These are phyloP conservation scores for Vigna reflexopilosa DNA, from an alignment of 306 rosid genomes.

Conservation along the genomic window DNA sequence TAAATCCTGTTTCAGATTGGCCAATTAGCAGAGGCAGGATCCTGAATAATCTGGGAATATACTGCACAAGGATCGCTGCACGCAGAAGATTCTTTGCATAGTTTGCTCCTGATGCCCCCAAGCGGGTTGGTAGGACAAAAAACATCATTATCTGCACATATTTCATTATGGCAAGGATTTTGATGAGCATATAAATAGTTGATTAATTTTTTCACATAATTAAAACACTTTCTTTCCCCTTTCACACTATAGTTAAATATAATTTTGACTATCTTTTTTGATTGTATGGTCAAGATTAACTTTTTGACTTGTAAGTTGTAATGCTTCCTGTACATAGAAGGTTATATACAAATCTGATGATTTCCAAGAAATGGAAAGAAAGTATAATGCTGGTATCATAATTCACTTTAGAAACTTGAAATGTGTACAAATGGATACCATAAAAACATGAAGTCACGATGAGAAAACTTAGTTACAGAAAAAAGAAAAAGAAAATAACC, in stretches of 20 bases:
- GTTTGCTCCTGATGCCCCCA: slow-evolving; percentile 79
- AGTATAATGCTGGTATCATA: not conserved
- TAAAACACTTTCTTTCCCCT: slow-evolving; percentile 3
- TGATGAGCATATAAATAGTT: slow-evolving; percentile 2
- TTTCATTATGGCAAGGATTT: slow-evolving; percentile 19
- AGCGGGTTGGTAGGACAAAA: slow-evolving; percentile 51
- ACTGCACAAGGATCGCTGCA: slow-evolving; percentile 68
- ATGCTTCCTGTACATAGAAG: not conserved
- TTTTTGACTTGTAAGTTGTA: not conserved
- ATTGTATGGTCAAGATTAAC: not conserved
- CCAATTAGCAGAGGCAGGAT: slow-evolving; percentile 71
- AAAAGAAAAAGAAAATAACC: not conserved
- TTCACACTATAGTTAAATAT: not conserved
- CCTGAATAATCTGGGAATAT: slow-evolving; percentile 74
- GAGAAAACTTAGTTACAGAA: not conserved
- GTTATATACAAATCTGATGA: not conserved
- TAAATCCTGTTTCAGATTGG: slow-evolving; percentile 73
- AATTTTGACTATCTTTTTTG: not conserved
- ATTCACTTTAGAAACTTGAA: too few relatives aligned
- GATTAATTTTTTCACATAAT: slow-evolving; percentile 6
- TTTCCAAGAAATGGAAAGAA: not conserved
- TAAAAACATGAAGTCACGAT: not conserved
- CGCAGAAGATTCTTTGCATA: slow-evolving; percentile 76
- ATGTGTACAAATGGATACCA: not conserved
- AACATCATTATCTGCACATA: slow-evolving; percentile 70